Evolutionary conservation across 306 rosid genomes (phyloP), one percentile per base, ranked within the genome.

Genomic region (Quercus ilex): DNA sequence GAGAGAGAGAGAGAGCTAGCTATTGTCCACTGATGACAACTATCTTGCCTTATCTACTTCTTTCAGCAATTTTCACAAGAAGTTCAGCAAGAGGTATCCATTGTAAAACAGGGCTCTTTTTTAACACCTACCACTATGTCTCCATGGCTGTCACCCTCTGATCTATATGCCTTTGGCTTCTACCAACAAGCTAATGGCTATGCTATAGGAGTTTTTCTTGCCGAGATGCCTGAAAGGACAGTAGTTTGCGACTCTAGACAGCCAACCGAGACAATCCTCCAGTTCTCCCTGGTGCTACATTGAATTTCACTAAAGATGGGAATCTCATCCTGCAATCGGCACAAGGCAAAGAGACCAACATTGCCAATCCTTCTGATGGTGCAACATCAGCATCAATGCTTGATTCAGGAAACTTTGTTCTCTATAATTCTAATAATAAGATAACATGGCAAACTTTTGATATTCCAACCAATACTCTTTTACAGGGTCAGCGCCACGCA

Each of bases 81-180:
- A 23, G 85, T 77, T 31, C 81, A 71, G 62, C 56, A 71, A 12
- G 17, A 6, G 18, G 59, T 60, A 49, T 76, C 74, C 14, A 81
- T 33, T 15, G 65, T 77, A 19, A 76, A 21, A 26, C 65, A 1
- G n/a, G 74, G 43, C 59, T 77, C 81, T 77, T 78, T 78, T 38
- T 67, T 73, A 26, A 63, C 71, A 46, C 79, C 6, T 25, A 10
- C 65, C 9, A 52, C 43, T 19, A 74, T 68, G 74, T 67, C 83
- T 43, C 25, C 80, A 18, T 83, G 86, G 86, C 12, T 20, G 21
- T 84, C 84, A 62, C 43, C 33, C 13, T 84, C 84, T 30, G 79
- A 84, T 43, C 71, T 79, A 17, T 80, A 60, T 58, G 87, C 84
- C 76, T 84, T 84, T 33, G 84, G 87, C 14, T 84, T 84, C 53